phyloP scores from a whole-genome alignment of 805 yeast species.

The Tetrapisispora phaffii region DNA sequence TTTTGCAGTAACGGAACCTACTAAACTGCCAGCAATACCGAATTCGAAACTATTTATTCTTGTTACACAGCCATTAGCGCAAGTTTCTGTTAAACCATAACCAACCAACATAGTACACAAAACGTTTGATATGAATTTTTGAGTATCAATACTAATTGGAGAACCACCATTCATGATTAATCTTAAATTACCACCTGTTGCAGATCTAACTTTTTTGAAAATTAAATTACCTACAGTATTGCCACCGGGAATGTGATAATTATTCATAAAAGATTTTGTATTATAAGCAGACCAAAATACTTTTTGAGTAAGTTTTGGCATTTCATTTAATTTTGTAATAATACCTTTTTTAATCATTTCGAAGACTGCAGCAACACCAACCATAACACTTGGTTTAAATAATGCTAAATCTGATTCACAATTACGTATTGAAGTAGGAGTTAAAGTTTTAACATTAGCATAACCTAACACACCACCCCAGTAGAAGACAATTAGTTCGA shows the following conservation, averaged over 20 bases:
- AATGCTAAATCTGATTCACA: constrained; percentile 82
- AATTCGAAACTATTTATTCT: constrained; percentile 56
- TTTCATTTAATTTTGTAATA: constrained; percentile 56
- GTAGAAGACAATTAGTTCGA: constrained; percentile 67
- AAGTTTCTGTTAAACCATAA: constrained; percentile 93
- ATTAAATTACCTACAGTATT: constrained; percentile 51
- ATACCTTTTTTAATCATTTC: constrained; percentile 92
- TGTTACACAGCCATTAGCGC: constrained; percentile 73
- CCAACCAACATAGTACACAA: constrained; percentile 86
- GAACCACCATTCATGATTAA: constrained; percentile 84
- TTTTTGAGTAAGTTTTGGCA: constrained; percentile 59
- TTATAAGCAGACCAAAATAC: constrained; percentile 82
- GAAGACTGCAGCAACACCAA: constrained; percentile 98
- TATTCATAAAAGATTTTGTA: constrained; percentile 55
- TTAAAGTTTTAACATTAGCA: constrained; percentile 84
- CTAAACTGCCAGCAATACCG: constrained; percentile 74
- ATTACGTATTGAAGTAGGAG: constrained; percentile 71
- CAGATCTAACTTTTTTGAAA: constrained; percentile 81
- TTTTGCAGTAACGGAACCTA: constrained; percentile 78
- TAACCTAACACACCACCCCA: constrained; percentile 92
- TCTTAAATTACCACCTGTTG: constrained; percentile 86
- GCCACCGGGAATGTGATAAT: constrained; percentile 68
- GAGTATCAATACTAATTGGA: constrained; percentile 73
- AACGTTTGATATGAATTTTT: constrained; percentile 63
- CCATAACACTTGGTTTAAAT: constrained; percentile 88